Conservation (phyloP, 805 yeast species). For the Metschnikowia chrysomelidarum region DNA sequence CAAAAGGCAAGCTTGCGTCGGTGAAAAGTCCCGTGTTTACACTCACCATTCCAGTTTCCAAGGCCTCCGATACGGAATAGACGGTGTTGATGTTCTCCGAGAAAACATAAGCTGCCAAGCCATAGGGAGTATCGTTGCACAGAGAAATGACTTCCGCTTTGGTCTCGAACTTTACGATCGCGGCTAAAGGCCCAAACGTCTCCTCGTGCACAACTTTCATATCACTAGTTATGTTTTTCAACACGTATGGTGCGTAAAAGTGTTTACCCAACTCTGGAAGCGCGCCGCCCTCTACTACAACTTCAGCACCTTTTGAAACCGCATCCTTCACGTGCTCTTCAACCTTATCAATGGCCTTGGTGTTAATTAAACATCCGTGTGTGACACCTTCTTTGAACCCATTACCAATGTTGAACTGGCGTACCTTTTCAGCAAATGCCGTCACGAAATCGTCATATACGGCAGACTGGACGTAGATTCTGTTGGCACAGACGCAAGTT, state of each 20-base stretch:
- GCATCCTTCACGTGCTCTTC: slow-evolving; percentile 56
- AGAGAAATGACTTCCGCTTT: slow-evolving; percentile 50
- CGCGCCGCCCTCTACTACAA: slow-evolving; percentile 51
- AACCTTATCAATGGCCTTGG: slow-evolving; percentile 50
- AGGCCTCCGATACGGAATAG: slow-evolving; percentile 51
- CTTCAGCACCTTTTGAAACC: slow-evolving; percentile 50
- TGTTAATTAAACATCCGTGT: slow-evolving; percentile 58
- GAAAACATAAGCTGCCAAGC: slow-evolving; percentile 61
- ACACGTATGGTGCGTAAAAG: slow-evolving; percentile 55
- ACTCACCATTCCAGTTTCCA: slow-evolving; percentile 66
- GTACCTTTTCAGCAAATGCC: slow-evolving; percentile 47
- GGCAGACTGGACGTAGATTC: slow-evolving; percentile 61
- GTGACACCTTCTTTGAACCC: slow-evolving; percentile 52
- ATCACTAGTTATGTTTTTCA: slow-evolving; percentile 49
- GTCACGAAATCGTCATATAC: slow-evolving; percentile 62
- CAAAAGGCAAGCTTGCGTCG: slow-evolving; percentile 54
- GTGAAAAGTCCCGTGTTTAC: slow-evolving; percentile 59
- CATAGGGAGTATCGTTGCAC: slow-evolving; percentile 56
- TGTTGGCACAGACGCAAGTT: slow-evolving; percentile 78
- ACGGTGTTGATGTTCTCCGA: slow-evolving; percentile 50
- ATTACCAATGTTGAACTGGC: slow-evolving; percentile 46
- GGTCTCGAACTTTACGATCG: slow-evolving; percentile 52
- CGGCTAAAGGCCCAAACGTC: slow-evolving; percentile 66
- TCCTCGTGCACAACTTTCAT: slow-evolving; percentile 55
- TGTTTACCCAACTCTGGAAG: slow-evolving; percentile 47